Evolutionary conservation across 2,329 filamentous ascomycete genomes (phyloP), one percentile per base, ranked within the genome.

Genomic region (Incumbomyces lentus): DNA sequence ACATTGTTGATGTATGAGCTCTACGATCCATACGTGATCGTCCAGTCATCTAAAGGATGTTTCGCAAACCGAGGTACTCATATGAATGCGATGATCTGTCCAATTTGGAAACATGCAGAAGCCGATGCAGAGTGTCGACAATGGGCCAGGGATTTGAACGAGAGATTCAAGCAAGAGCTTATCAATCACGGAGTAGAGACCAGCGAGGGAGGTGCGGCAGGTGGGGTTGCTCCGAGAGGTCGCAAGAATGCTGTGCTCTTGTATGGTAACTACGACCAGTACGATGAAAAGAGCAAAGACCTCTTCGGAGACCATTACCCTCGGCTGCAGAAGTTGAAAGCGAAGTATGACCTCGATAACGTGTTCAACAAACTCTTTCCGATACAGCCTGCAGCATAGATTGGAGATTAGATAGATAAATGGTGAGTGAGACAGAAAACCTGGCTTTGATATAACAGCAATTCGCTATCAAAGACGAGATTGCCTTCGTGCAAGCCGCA

Each of bases 291-390:
- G 35, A 51, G 49, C 6, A 46, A 48, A 18, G 67, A 68, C 41
- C 65, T 71, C 34, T 73, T 71, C 52, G 71, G 70, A 2, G 60
- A 61, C 11, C 71, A 73, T 46, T 65, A 67, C 33, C 52, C 53
- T 2, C 57, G 63, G 6, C 52, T 74, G 37, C 63, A 67, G 51
- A 52, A 55, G 4, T 53, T 73, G 34, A 73, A 74, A 58, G 63
- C 61, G 16, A 60, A 60, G 44, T 73, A 71, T 48, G 71, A 73
- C 52, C 68, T 70, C 2, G 60, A 48, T 3, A 71, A 69, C 51
- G 54, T 71, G 14, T 74, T 73, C 53, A 61, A 68, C 37, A 71
- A 70, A 51, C 62, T 67, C 58, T 64, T 66, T 31, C 58, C 64
- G 0, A 62, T 67, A 36, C 44, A 49, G 5, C 51, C 55, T 7